A percentile compares a stretch with the other conserved stretches of the same genome.
Conservation (phyloP, 371 early-diverging fungal genomes). For the Rhizopus stolonifer region DNA sequence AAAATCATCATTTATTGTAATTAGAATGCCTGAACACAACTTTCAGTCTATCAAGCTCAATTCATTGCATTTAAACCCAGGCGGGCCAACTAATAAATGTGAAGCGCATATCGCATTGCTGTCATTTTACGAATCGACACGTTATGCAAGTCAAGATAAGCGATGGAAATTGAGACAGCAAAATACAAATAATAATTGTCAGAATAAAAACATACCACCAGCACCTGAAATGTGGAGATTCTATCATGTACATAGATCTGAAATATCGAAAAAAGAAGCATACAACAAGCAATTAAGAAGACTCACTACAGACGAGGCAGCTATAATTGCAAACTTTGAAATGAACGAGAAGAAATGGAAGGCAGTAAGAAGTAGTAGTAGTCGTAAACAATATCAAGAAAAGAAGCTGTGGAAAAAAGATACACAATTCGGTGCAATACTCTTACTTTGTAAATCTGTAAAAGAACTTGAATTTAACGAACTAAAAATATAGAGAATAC, state of each 20-base stretch:
- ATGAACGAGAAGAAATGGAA: conserved; percentile 29
- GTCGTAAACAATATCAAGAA: conserved; percentile 16
- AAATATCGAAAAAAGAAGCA: conserved; percentile 1
- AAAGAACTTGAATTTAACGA: conserved; percentile 26
- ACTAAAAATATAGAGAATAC: conserved; percentile 15
- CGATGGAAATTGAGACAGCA: conserved; percentile 7
- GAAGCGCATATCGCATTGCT: conserved; percentile 13
- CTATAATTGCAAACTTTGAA: conserved; percentile 24
- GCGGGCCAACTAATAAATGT: conserved; percentile 11
- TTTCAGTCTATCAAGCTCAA: conserved; percentile 17
- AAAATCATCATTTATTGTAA: conserved; percentile 22
- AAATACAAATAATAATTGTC: not conserved
- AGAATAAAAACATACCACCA: not conserved
- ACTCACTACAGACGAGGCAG: conserved; percentile 26
- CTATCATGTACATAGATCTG: conserved; percentile 20
- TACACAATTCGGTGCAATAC: conserved; percentile 25
- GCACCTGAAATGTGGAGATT: conserved; percentile 28
- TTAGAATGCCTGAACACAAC: conserved; percentile 27
- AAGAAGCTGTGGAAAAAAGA: conserved; percentile 22
- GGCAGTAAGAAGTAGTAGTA: conserved; percentile 10
- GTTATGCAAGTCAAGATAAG: conserved; percentile 17
- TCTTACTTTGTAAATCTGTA: conserved; percentile 25
- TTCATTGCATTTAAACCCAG: conserved; percentile 22
- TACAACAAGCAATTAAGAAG: conserved; percentile 13
- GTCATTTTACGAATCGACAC: conserved; percentile 25